Evolutionary conservation across 2,329 filamentous ascomycete genomes (phyloP).

Genomic region (Exophiala lecanii-corni): DNA sequence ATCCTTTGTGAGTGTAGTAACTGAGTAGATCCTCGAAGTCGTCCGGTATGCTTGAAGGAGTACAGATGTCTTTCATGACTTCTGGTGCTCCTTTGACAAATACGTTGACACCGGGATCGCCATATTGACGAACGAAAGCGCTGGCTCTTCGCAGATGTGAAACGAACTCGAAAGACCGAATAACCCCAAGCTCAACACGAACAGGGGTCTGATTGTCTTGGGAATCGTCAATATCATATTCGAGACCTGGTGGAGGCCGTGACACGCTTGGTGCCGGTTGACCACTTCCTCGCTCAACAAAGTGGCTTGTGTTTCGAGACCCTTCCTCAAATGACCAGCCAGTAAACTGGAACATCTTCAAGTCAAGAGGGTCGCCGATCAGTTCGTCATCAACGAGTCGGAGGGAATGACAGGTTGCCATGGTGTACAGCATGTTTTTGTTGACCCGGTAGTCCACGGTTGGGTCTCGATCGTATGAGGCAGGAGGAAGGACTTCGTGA

Average conservation of each 20-base stretch:
- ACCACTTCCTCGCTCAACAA: constrained; percentile 67
- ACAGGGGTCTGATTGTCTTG: constrained; percentile 21
- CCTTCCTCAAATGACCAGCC: constrained; percentile 90
- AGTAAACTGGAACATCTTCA: constrained; percentile 99
- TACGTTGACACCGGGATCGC: constrained; percentile 74
- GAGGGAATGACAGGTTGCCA: constrained; percentile 95
- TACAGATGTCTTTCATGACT: constrained; percentile 91
- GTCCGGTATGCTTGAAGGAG: constrained; percentile 71
- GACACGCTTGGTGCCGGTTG: constrained; percentile 80
- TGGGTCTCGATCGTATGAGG: constrained; percentile 54
- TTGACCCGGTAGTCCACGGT: constrained; percentile 57
- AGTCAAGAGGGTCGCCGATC: constrained; percentile 85
- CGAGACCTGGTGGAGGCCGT: constrained; percentile 63
- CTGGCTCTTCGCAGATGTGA: constrained; percentile 88
- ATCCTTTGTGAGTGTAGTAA: constrained; percentile 92
- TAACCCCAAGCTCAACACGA: constrained; percentile 77
- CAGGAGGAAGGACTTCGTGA: constrained; percentile 53
- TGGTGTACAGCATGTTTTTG: constrained; percentile 77
- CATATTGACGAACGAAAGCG: constrained; percentile 85
- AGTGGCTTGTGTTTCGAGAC: constrained; percentile 59
- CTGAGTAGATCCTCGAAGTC: constrained; percentile 88
- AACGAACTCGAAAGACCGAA: constrained; percentile 91
- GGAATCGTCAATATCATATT: constrained; percentile 52
- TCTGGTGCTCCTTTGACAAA: constrained; percentile 97
- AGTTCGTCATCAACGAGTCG: constrained; percentile 82